Percentiles rank a stretch among this genome's conserved stretches.
phyloP scores from a whole-genome alignment of 2,329 filamentous ascomycete genomes.

The Fusarium mundagurra region DNA sequence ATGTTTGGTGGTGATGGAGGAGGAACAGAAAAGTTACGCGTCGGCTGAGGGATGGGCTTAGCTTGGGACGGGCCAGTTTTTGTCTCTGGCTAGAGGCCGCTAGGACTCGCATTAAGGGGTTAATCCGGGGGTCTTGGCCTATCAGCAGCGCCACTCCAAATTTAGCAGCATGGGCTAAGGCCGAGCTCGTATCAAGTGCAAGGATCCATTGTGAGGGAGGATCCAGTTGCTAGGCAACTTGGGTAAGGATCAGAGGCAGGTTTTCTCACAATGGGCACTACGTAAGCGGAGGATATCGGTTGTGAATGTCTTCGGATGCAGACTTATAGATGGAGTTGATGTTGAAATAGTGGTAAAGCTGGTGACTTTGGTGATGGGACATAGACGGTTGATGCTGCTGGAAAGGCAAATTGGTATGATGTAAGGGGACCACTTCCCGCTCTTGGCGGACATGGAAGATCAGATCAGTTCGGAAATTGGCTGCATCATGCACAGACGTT shows the following conservation, averaged over 20 bases:
- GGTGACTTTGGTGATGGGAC: not conserved
- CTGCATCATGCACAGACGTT: slow-evolving; percentile 7
- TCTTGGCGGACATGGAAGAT: not conserved
- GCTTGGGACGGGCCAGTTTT: slow-evolving; percentile 4
- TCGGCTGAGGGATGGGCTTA: not conserved
- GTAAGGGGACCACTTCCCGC: not conserved
- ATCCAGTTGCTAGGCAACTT: slow-evolving; percentile 32
- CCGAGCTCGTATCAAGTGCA: slow-evolving; percentile 28
- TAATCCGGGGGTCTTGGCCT: slow-evolving; percentile 30
- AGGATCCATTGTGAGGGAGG: not conserved
- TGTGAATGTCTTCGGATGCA: not conserved
- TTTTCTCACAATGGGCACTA: not conserved
- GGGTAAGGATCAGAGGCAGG: slow-evolving; percentile 1
- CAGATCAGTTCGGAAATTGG: slow-evolving; percentile 5
- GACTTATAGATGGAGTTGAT: not conserved
- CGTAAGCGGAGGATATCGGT: not conserved
- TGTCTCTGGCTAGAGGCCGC: slow-evolving; percentile 15
- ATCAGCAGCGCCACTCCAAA: slow-evolving; percentile 14
- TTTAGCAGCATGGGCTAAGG: slow-evolving; percentile 20
- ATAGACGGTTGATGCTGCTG: not conserved
- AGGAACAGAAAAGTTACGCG: not conserved
- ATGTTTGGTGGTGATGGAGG: slow-evolving; percentile 4
- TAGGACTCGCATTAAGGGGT: slow-evolving; percentile 23
- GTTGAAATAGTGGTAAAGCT: not conserved
- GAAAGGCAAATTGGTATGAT: not conserved